Evolutionary conservation across 805 yeast species (phyloP).

Genomic region (Candida corydali): DNA sequence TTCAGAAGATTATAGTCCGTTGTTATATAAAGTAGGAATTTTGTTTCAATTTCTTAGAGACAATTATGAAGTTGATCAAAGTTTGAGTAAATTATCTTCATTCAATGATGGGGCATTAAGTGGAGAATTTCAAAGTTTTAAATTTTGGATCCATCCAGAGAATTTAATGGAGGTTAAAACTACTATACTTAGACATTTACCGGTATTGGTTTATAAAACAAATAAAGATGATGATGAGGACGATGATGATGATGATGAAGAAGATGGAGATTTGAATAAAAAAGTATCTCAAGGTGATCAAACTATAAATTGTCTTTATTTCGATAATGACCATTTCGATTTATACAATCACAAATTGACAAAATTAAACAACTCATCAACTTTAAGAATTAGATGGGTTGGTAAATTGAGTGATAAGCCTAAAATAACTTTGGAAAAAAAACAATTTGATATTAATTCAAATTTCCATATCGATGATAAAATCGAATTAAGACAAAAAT

Average conservation of each 20-base stretch:
- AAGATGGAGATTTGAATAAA: conserved; percentile 35
- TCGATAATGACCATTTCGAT: conserved; percentile 80
- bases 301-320: conserved; percentile 77
- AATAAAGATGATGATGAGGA: conserved; percentile 41
- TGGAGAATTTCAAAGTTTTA: conserved; percentile 58
- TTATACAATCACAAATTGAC: conserved; percentile 80
- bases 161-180: conserved; percentile 92
- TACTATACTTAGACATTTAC: conserved; percentile 87
- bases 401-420: conserved; percentile 77
- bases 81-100: conserved; percentile 47
- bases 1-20: conserved; percentile 91
- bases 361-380: conserved; percentile 64
- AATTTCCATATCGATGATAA: conserved; percentile 59
- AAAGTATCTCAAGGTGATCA: conserved; percentile 44
- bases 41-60: conserved; percentile 80
- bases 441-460: conserved; percentile 53
- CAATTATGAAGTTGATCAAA: conserved; percentile 51
- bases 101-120: conserved; percentile 34
- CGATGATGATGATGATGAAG: conserved; percentile 52
- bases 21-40: conserved; percentile 75
- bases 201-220: conserved; percentile 69
- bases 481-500: conserved; percentile 73
- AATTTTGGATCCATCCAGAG: conserved; percentile 97
- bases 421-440: conserved; percentile 78
- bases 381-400: conserved; percentile 85